Conservation (phyloP, 345 rosid genomes). For the Boechera stricta region DNA sequence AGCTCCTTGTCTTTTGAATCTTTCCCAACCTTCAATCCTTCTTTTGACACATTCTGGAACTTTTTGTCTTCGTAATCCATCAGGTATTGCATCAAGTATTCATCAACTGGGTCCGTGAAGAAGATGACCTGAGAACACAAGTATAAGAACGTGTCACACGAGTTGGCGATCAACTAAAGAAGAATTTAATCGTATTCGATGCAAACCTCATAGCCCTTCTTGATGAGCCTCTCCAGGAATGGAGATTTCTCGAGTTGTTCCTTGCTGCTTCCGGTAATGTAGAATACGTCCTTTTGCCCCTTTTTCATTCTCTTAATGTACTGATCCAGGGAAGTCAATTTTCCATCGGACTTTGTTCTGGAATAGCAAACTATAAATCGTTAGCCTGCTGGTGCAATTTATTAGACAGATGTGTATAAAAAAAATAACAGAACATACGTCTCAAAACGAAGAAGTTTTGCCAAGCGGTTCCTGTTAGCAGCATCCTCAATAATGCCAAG, state of each 20-base stretch:
- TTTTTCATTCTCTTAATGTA: constrained; percentile 93
- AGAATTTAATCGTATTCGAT: not conserved
- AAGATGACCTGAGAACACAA: constrained; percentile 75
- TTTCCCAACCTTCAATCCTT: constrained; percentile 88
- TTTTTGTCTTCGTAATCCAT: constrained; percentile 95
- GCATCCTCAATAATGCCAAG: constrained; percentile 98
- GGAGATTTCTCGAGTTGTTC: constrained; percentile 96
- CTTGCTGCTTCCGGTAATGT: constrained; percentile 94
- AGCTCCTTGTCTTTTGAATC: constrained; percentile 81
- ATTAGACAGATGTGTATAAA: not conserved
- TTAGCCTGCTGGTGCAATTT: constrained; percentile 6
- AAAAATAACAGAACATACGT: constrained; percentile 52
- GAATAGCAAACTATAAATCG: constrained; percentile 15
- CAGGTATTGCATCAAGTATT: constrained; percentile 96
- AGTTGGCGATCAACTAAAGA: not conserved
- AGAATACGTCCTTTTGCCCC: constrained; percentile 87
- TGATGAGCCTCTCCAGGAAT: constrained; percentile 93
- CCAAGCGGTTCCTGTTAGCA: constrained; percentile 89
- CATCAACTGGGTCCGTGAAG: constrained; percentile 98
- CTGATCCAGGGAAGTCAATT: constrained; percentile 91
- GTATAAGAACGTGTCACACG: not conserved
- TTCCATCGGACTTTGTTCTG: constrained; percentile 94
- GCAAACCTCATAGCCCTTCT: constrained; percentile 86
- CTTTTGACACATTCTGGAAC: constrained; percentile 96
- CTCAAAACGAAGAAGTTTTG: constrained; percentile 92